Base-by-base conservation (phyloP, 2,329 filamentous ascomycete genomes). In the Calonectria naviculata region DNA sequence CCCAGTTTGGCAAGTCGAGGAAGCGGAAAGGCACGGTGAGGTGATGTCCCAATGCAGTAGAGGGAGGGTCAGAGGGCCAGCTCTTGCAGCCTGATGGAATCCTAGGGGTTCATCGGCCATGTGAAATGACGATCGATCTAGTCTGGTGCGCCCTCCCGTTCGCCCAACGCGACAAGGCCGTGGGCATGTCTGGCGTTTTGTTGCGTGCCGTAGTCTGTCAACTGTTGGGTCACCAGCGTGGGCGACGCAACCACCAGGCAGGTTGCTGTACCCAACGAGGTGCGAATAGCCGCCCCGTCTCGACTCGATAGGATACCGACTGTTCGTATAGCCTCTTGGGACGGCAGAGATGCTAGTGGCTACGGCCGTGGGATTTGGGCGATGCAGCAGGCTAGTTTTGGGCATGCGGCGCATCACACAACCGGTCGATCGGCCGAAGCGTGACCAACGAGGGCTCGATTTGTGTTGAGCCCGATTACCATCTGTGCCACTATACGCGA, bases 341-440 rank as follows among this genome's bases (percentile, higher is more conserved):
- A 65, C 29, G 61, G 62, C n/a, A 17, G 42, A 44, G 5, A 52
- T 34, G 61, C 54, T 63, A 29, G 52, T 61, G 63, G 67, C 31
- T 44, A 36, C 21, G 29, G 60, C 38, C 15, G 38, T 49, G 66
- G 66, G 46, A 34, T 61, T 63, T 46, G 47, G 21, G 19, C n/a
- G 60, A 69, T 65, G 67, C 67, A 65, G 49, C 29, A 28, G 29
- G 67, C 67, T 47, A 28, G 19, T 64, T 68, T 56, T 34, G 60
- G 60, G 28, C 58, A 62, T 34, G 38, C 60, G 62, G 54, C 54
- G 46, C 62, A 62, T 38, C 42, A 47, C 46, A 52, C 38, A 58
- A 47, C 38, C 65, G 68, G 68, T 71, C 65, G 68, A 68, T 68
- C 68, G 68, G 65, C 68, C 68, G 65, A 65, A 28, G 52, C 67